Percentiles rank a stretch among this genome's conserved stretches.
Evolutionary conservation across 208 protist genomes (phyloP).

Genomic region (Crithidia sp.): DNA sequence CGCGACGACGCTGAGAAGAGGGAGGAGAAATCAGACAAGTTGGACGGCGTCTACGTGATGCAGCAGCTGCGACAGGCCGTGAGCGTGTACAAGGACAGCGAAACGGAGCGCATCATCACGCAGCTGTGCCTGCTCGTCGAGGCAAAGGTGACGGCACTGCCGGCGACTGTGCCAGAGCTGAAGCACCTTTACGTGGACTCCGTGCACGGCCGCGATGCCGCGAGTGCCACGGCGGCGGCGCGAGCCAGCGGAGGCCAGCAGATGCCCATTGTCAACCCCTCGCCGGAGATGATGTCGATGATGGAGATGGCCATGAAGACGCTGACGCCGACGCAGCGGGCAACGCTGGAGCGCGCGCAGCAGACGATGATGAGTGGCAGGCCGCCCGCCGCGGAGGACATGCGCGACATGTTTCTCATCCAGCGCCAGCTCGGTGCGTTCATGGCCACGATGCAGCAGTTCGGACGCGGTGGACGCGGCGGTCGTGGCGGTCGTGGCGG

Average conservation of each 20-base stretch:
- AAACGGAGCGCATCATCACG: constrained; percentile 64
- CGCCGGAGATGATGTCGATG: constrained; percentile 48
- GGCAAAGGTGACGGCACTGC: constrained; percentile 51
- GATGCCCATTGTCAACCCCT: constrained; percentile 14
- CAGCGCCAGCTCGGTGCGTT: constrained; percentile 81
- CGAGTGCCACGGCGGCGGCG: constrained; percentile 19
- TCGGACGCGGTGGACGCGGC: constrained; percentile 26
- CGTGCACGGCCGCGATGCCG: constrained; percentile 21
- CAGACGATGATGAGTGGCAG: constrained; percentile 57
- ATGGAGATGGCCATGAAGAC: constrained; percentile 81
- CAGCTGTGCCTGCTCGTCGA: constrained; percentile 68
- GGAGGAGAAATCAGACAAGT: background rate
- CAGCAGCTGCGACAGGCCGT: constrained; percentile 56
- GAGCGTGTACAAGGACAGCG: constrained; percentile 56
- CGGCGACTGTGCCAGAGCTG: constrained; percentile 48
- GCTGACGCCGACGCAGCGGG: constrained; percentile 53
- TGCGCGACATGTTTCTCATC: constrained; percentile 70
- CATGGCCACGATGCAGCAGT: constrained; percentile 77
- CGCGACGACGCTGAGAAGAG: background rate
- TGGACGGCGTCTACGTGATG: constrained; percentile 47
- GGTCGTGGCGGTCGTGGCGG: constrained; percentile 6
- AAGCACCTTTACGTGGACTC: constrained; percentile 30
- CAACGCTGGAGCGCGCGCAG: constrained; percentile 68
- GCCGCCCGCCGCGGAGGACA: constrained; percentile 62
- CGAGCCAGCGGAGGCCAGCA: constrained; percentile 22